phyloP scores from a whole-genome alignment of 2,329 filamentous ascomycete genomes.

The Xylariaceae sp. region DNA sequence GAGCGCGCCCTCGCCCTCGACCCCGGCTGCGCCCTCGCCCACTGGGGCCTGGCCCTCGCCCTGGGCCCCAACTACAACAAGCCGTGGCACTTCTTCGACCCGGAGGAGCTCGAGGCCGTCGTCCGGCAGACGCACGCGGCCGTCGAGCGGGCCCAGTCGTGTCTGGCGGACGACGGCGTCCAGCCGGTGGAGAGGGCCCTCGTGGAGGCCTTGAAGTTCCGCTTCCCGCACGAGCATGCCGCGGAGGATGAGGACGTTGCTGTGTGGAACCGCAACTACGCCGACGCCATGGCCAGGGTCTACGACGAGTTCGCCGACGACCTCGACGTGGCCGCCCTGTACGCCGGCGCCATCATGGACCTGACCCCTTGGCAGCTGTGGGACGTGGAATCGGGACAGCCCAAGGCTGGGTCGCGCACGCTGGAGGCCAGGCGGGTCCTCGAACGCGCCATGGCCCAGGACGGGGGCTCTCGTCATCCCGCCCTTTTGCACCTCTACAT shows the following conservation, averaged over 20 bases:
- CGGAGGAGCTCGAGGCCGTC: slow-evolving; percentile 45
- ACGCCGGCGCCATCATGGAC: slow-evolving; percentile 59
- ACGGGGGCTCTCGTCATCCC: slow-evolving; percentile 49
- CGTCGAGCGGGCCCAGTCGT: slow-evolving; percentile 32
- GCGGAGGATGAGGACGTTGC: slow-evolving; percentile 37
- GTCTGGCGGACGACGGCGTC: slow-evolving; percentile 25
- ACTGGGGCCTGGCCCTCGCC: slow-evolving; percentile 65
- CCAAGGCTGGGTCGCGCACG: slow-evolving; percentile 46
- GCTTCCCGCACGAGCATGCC: slow-evolving; percentile 48
- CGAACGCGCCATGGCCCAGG: slow-evolving; percentile 46
- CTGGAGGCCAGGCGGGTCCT: slow-evolving; percentile 51
- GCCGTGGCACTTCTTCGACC: slow-evolving; percentile 65
- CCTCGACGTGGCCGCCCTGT: slow-evolving; percentile 56
- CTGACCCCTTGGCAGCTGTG: slow-evolving; percentile 58
- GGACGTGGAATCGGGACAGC: slow-evolving; percentile 51
- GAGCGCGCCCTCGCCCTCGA: slow-evolving; percentile 50
- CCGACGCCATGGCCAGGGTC: slow-evolving; percentile 50
- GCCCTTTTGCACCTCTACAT: slow-evolving; percentile 70
- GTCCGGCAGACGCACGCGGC: slow-evolving; percentile 41
- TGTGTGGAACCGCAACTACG: slow-evolving; percentile 52
- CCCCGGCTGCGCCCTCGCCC: slow-evolving; percentile 49
- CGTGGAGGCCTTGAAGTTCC: slow-evolving; percentile 51
- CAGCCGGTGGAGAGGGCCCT: slow-evolving; percentile 53
- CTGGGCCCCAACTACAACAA: slow-evolving; percentile 73
- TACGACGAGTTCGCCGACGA: slow-evolving; percentile 47